Percentiles rank a stretch among this genome's conserved stretches.
These are phyloP conservation scores for Pyricularia sp. DNA, from an alignment of 2,329 filamentous ascomycete genomes.

Conservation along the genomic window DNA sequence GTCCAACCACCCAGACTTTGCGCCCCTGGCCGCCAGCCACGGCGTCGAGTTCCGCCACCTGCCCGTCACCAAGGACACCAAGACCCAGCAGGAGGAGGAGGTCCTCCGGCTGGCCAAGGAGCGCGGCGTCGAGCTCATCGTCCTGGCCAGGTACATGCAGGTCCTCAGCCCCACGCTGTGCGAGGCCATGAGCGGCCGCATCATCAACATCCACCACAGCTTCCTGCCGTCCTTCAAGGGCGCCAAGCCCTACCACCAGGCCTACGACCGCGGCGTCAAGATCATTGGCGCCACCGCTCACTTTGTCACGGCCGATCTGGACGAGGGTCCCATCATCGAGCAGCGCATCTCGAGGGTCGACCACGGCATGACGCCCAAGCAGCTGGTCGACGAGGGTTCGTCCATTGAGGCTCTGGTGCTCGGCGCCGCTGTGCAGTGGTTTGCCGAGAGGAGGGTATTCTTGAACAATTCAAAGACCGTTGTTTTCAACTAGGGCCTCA, in stretches of 20 bases:
- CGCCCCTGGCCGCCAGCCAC: constrained; percentile 59
- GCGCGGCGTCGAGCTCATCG: constrained; percentile 67
- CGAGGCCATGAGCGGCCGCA: constrained; percentile 69
- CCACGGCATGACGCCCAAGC: constrained; percentile 66
- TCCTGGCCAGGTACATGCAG: constrained; percentile 83
- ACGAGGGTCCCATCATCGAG: constrained; percentile 84
- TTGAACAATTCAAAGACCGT: constrained; percentile 74
- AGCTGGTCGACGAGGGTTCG: constrained; percentile 69
- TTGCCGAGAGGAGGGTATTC: constrained; percentile 68
- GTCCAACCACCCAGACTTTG: constrained; percentile 73
- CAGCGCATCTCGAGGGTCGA: constrained; percentile 71
- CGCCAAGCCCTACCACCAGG: constrained; percentile 81
- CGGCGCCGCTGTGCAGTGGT: constrained; percentile 76
- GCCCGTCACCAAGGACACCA: constrained; percentile 71
- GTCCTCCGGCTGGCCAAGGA: constrained; percentile 62
- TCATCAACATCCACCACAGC: constrained; percentile 88
- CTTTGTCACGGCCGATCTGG: constrained; percentile 76
- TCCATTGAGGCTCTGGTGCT: constrained; percentile 80
- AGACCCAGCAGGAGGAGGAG: constrained; percentile 60
- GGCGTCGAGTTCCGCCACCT: constrained; percentile 73
- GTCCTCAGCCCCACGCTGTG: constrained; percentile 68
- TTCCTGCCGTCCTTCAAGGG: constrained; percentile 86
- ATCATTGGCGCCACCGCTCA: constrained; percentile 81
- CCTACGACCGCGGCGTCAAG: constrained; percentile 78
- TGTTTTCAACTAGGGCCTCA: constrained; percentile 48